Evolutionary conservation across 768 basidiomycete genomes (phyloP).

Genomic region (Coprinopsis cinerea): DNA sequence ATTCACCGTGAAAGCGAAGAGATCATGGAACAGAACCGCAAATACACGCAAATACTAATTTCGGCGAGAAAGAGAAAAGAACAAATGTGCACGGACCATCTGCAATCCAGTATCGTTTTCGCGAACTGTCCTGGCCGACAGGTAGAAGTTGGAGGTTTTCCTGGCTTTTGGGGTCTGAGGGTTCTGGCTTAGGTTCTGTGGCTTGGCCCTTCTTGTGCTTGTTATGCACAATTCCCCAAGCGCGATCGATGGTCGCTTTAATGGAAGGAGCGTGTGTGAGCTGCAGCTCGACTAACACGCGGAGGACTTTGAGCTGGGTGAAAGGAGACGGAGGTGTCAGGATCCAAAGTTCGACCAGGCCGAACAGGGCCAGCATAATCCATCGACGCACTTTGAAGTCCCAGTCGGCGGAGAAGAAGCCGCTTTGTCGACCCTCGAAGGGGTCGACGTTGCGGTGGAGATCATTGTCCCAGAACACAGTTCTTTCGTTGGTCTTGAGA

Average conservation of each 20-base stretch:
- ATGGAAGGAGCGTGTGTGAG: slow-evolving; percentile 63
- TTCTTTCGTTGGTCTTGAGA: slow-evolving; percentile 67
- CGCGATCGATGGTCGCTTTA: slow-evolving; percentile 71
- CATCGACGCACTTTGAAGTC: slow-evolving; percentile 75
- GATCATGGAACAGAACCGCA: slow-evolving; percentile 42
- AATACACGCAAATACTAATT: slow-evolving; percentile 69
- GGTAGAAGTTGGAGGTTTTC: slow-evolving; percentile 62
- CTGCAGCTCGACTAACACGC: slow-evolving; percentile 82
- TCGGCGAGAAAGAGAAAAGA: slow-evolving; percentile 18
- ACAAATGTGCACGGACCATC: slow-evolving; percentile 74
- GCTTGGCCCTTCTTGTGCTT: slow-evolving; percentile 80
- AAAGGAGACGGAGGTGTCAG: slow-evolving; percentile 8
- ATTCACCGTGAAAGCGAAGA: slow-evolving; percentile 38
- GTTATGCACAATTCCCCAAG: slow-evolving; percentile 80
- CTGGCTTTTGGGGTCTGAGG: slow-evolving; percentile 60
- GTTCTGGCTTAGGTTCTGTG: slow-evolving; percentile 45
- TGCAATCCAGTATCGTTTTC: slow-evolving; percentile 80
- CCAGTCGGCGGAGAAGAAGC: slow-evolving; percentile 80
- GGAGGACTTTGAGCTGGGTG: slow-evolving; percentile 70
- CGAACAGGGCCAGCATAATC: background rate
- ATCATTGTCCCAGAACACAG: slow-evolving; percentile 76
- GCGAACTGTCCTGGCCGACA: slow-evolving; percentile 68
- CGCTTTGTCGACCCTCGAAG: slow-evolving; percentile 56
- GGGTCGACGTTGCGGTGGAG: slow-evolving; percentile 66
- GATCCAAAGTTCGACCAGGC: background rate